Evolutionary conservation across 345 rosid genomes (phyloP).

Genomic region (Sonneratia caseolaris): DNA sequence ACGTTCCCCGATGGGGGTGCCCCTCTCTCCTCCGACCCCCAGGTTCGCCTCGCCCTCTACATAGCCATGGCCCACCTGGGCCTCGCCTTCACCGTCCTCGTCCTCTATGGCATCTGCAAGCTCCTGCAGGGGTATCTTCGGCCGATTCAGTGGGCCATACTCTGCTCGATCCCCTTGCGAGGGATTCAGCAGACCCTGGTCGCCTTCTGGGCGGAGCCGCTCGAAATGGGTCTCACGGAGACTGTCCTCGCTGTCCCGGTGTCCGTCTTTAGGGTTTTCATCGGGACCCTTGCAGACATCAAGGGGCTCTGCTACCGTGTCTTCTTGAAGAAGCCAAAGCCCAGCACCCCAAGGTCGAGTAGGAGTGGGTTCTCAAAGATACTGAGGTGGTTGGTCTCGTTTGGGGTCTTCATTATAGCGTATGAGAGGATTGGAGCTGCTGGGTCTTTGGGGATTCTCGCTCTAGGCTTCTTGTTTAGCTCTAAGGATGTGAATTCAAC

Average conservation of each 20-base stretch:
- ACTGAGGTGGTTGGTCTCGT: slow-evolving; percentile 64
- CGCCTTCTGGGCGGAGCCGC: slow-evolving; percentile 74
- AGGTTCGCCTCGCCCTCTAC: slow-evolving; percentile 81
- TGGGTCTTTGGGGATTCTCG: slow-evolving; percentile 61
- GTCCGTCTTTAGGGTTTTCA: slow-evolving; percentile 54
- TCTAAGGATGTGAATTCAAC: slow-evolving; percentile 53
- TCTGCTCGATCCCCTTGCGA: slow-evolving; percentile 86
- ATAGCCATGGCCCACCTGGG: slow-evolving; percentile 99
- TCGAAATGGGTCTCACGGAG: slow-evolving; percentile 79
- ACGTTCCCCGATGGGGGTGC: slow-evolving; percentile 10
- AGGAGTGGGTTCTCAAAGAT: slow-evolving; percentile 63
- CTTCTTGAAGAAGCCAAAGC: slow-evolving; percentile 45
- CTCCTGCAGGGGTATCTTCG: slow-evolving; percentile 75
- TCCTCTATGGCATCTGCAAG: slow-evolving; percentile 58
- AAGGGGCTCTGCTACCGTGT: slow-evolving; percentile 49
- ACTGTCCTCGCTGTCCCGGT: slow-evolving; percentile 79
- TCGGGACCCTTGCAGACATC: slow-evolving; percentile 64
- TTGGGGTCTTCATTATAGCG: slow-evolving; percentile 69
- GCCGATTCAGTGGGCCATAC: slow-evolving; percentile 91
- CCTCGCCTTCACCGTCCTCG: slow-evolving; percentile 54
- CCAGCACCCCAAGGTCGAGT: slow-evolving; percentile 19
- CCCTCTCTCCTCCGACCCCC: slow-evolving; percentile 49
- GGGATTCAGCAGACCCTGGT: slow-evolving; percentile 86
- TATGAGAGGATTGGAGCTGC: slow-evolving; percentile 58
- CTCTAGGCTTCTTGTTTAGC: slow-evolving; percentile 55